These are phyloP conservation scores for Spizellomyces punctatus DNA, from an alignment of 192 early-diverging fungal genomes.

Conservation along the genomic window DNA sequence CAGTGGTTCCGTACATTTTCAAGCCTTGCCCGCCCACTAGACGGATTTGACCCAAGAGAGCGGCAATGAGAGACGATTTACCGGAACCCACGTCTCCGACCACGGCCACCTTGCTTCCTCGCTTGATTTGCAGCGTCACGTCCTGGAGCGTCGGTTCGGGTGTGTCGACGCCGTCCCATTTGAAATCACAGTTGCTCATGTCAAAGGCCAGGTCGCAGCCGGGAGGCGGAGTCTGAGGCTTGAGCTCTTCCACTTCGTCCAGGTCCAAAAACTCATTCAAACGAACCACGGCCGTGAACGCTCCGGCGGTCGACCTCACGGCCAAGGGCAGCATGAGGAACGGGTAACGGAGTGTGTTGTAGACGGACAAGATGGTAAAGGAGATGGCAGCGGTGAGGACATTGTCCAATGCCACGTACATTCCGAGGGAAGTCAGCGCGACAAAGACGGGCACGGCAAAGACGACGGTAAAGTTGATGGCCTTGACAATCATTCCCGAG, in stretches of 20 bases:
- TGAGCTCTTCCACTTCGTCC: slow-evolving; percentile 50
- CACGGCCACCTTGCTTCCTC: slow-evolving; percentile 57
- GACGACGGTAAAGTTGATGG: slow-evolving; percentile 63
- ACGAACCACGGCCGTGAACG: slow-evolving; percentile 51
- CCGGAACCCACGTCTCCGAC: slow-evolving; percentile 72
- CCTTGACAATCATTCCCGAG: slow-evolving; percentile 57
- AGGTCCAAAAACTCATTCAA: slow-evolving; percentile 55
- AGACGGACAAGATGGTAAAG: slow-evolving; percentile 67
- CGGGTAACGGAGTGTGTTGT: slow-evolving; percentile 72
- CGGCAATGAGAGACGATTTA: slow-evolving; percentile 68
- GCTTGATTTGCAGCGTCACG: slow-evolving; percentile 53
- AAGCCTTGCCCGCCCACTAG: slow-evolving; percentile 43
- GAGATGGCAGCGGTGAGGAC: slow-evolving; percentile 53
- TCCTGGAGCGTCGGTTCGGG: slow-evolving; percentile 44
- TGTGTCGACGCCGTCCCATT: slow-evolving; percentile 55
- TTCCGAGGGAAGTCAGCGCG: slow-evolving; percentile 44
- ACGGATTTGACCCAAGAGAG: slow-evolving; percentile 68
- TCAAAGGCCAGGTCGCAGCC: slow-evolving; percentile 37
- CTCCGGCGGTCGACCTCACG: slow-evolving; percentile 57
- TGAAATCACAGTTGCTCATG: slow-evolving; percentile 56
- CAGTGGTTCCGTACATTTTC: slow-evolving; percentile 57
- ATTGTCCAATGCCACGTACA: slow-evolving; percentile 37
- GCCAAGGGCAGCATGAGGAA: slow-evolving; percentile 71
- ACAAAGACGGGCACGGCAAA: slow-evolving; percentile 65
- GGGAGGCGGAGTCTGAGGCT: slow-evolving; percentile 20